A percentile compares a stretch with the other conserved stretches of the same genome.
phyloP scores from a whole-genome alignment of 495 filamentous ascomycete species.

The Podospora comata region DNA sequence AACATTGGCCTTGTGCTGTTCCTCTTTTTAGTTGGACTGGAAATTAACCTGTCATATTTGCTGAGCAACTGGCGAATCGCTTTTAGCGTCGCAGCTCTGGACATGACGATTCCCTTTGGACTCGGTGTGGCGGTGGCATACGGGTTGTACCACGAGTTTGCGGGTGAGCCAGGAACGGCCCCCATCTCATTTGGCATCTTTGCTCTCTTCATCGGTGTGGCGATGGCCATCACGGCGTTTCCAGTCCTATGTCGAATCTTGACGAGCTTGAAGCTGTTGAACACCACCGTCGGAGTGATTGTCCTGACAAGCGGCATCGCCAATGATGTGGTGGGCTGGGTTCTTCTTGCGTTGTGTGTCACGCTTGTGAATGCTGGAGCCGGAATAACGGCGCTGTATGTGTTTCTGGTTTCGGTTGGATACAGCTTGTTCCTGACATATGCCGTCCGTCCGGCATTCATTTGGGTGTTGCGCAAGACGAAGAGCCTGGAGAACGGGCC shows the following conservation, averaged over 20 bases:
- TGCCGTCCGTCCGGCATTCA: slow-evolving; percentile 69
- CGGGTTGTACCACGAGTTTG: slow-evolving; percentile 77
- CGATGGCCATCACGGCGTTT: slow-evolving; percentile 94
- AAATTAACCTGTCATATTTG: slow-evolving; percentile 81
- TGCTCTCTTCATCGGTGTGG: slow-evolving; percentile 86
- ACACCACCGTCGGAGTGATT: slow-evolving; percentile 79
- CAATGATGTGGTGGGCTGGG: slow-evolving; percentile 87
- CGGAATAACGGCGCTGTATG: slow-evolving; percentile 78
- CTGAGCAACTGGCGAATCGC: slow-evolving; percentile 81
- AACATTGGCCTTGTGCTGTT: slow-evolving; percentile 86
- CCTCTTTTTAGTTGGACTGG: slow-evolving; percentile 84
- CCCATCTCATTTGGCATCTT: slow-evolving; percentile 74
- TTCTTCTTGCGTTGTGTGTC: slow-evolving; percentile 86
- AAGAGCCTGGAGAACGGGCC: slow-evolving; percentile 83
- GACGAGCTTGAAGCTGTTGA: slow-evolving; percentile 81
- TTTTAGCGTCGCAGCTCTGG: slow-evolving; percentile 68
- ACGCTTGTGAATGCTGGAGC: slow-evolving; percentile 83
- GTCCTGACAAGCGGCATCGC: slow-evolving; percentile 88
- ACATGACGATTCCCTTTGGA: slow-evolving; percentile 75
- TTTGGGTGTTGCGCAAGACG: slow-evolving; percentile 64
- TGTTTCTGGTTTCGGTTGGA: slow-evolving; percentile 67
- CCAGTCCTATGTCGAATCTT: slow-evolving; percentile 90
- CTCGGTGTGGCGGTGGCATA: slow-evolving; percentile 71
- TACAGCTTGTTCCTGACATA: slow-evolving; percentile 75
- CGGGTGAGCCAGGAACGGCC: slow-evolving; percentile 59